A percentile compares a stretch with the other conserved stretches of the same genome.
Conservation (phyloP, 2,329 filamentous ascomycete species). For the Cordyceps fumosorosea region DNA sequence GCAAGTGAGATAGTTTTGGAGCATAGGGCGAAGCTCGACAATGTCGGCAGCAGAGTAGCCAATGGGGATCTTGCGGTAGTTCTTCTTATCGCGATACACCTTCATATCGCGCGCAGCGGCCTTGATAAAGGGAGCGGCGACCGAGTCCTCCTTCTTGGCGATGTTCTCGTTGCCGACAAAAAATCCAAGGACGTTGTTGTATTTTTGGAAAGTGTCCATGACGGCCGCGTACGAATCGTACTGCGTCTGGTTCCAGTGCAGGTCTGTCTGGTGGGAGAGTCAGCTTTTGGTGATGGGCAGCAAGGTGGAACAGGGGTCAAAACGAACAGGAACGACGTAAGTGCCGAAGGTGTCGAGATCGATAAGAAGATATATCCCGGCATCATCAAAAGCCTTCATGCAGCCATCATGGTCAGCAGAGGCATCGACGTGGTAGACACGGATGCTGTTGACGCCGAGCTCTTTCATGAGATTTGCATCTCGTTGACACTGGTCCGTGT, state of each 20-base stretch:
- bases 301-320: not conserved
- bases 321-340: conserved; percentile 54
- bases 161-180: conserved; percentile 89
- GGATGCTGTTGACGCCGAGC: conserved; percentile 75
- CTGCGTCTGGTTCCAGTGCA: conserved; percentile 69
- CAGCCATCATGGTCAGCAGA: conserved; percentile 65
- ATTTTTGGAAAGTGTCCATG: conserved; percentile 70
- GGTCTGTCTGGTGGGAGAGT: conserved; percentile 38
- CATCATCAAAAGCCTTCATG: conserved; percentile 73
- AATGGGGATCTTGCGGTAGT: conserved; percentile 74
- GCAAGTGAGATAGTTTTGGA: conserved; percentile 71
- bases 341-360: conserved; percentile 73
- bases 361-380: conserved; percentile 76
- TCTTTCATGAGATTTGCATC: conserved; percentile 74
- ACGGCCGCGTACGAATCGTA: conserved; percentile 61
- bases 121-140: conserved; percentile 75
- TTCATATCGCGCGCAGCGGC: conserved; percentile 77
- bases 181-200: conserved; percentile 75
- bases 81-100: conserved; percentile 66
- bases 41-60: conserved; percentile 88
- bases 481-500: conserved; percentile 67
- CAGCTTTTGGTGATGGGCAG: conserved; percentile 8
- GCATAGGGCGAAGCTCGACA: conserved; percentile 54
- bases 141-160: conserved; percentile 50
- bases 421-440: conserved; percentile 81